phyloP scores from a whole-genome alignment of 805 yeast genomes.

The Nakazawaea molendinolei region DNA sequence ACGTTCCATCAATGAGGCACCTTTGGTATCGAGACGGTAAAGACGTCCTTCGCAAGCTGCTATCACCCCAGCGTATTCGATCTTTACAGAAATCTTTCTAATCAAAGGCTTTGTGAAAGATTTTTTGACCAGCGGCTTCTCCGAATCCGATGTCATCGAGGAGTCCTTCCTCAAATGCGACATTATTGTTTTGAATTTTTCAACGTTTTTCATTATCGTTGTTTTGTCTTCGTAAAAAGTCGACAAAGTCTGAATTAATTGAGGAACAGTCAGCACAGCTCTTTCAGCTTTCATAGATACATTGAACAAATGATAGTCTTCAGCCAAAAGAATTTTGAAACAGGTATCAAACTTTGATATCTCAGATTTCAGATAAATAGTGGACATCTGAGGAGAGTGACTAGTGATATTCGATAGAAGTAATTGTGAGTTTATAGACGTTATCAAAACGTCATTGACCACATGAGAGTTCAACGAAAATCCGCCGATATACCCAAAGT shows the following conservation, averaged over 20 bases:
- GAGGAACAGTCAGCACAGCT: slow-evolving; percentile 7
- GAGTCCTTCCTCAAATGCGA: not conserved
- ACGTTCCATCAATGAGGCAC: slow-evolving; percentile 18
- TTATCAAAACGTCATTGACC: slow-evolving; percentile 6
- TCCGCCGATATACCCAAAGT: slow-evolving; percentile 7
- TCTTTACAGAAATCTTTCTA: slow-evolving; percentile 2
- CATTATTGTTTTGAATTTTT: slow-evolving; percentile 9
- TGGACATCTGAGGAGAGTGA: slow-evolving; percentile 2
- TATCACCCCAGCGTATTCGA: slow-evolving; percentile 31
- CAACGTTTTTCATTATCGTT: slow-evolving; percentile 7
- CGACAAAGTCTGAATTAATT: slow-evolving; percentile 1
- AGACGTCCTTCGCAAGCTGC: slow-evolving; percentile 26
- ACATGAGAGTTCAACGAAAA: slow-evolving; percentile 3
- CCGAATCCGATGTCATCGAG: not conserved
- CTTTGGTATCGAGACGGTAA: slow-evolving; percentile 31
- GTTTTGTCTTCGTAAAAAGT: not conserved
- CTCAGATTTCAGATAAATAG: slow-evolving; percentile 8
- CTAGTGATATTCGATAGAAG: slow-evolving; percentile 4
- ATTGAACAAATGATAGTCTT: slow-evolving; percentile 5
- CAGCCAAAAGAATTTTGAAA: not conserved
- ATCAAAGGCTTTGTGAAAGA: not conserved
- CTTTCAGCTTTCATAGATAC: slow-evolving; percentile 4
- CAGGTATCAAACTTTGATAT: slow-evolving; percentile 3
- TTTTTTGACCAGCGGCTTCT: not conserved
- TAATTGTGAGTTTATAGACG: slow-evolving; percentile 1